Conservation (phyloP, 257 asterid species). For the Verbascum thapsus region DNA sequence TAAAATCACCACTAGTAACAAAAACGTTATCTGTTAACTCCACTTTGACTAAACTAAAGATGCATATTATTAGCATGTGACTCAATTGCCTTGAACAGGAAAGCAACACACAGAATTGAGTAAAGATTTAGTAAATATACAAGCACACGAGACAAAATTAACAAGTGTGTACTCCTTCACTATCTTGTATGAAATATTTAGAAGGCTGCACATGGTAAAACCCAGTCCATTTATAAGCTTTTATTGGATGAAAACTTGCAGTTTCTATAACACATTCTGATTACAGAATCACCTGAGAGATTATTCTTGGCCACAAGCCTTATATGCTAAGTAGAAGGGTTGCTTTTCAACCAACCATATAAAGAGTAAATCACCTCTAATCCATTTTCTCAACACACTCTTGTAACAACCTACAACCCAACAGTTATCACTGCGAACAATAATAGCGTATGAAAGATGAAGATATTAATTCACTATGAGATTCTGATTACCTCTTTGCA, state of each 20-base stretch:
- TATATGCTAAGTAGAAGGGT: constrained; percentile 68
- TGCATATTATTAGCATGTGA: constrained; percentile 3
- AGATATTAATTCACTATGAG: neutral
- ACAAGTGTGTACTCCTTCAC: constrained; percentile 2
- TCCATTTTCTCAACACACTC: constrained; percentile 76
- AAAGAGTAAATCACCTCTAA: constrained; percentile 68
- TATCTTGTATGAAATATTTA: neutral
- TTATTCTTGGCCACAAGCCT: constrained; percentile 65
- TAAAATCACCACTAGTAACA: constrained; percentile 10
- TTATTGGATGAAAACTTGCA: neutral
- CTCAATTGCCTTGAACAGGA: constrained; percentile 5
- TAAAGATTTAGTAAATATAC: neutral
- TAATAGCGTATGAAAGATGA: neutral
- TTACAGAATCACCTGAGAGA: constrained; percentile 67
- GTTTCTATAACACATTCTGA: neutral
- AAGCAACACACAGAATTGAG: neutral
- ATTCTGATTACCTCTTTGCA: constrained; percentile 71
- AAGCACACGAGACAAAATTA: constrained; percentile 1
- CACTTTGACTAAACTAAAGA: neutral
- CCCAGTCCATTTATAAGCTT: neutral
- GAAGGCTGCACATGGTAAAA: neutral
- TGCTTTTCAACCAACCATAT: constrained; percentile 81
- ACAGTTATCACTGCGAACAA: neutral
- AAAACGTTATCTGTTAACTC: constrained; percentile 1
- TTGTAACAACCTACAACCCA: constrained; percentile 64